phyloP scores from a whole-genome alignment of 1,284 basidiomycete species.

The Gomphus bonarii region DNA sequence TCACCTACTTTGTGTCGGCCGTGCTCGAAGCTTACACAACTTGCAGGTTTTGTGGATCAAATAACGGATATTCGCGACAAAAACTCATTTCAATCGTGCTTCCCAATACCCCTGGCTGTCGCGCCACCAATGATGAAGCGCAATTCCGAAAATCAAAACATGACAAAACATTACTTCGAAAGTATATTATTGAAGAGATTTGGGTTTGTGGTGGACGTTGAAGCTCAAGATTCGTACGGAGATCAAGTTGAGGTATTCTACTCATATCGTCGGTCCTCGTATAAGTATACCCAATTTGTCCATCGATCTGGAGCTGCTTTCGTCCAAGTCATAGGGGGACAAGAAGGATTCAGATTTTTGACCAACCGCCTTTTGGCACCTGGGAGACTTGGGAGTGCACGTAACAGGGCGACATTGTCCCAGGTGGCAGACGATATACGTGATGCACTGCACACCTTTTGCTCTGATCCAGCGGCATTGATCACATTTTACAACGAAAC shows the following conservation, averaged over 20 bases:
- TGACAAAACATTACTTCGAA: conserved; percentile 51
- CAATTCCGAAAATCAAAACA: conserved; percentile 30
- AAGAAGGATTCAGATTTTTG: conserved; percentile 75
- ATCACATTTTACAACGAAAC: conserved; percentile 65
- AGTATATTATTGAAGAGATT: conserved; percentile 68
- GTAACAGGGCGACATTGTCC: conserved; percentile 36
- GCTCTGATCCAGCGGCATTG: conserved; percentile 45
- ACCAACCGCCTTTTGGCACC: conserved; percentile 75
- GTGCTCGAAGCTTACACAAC: background rate
- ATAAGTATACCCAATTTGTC: conserved; percentile 80
- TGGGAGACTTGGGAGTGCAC: conserved; percentile 45
- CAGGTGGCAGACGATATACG: conserved; percentile 48
- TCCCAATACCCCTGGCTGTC: conserved; percentile 65
- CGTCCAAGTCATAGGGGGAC: conserved; percentile 73
- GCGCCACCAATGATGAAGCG: conserved; percentile 65
- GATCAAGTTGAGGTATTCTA: conserved; percentile 78
- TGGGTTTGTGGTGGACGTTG: conserved; percentile 81
- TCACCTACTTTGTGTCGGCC: background rate
- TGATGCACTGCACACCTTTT: conserved; percentile 52
- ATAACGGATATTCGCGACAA: conserved; percentile 73
- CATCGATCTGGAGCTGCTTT: conserved; percentile 83
- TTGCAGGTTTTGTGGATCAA: conserved; percentile 64
- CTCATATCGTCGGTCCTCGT: conserved; percentile 73
- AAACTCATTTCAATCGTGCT: conserved; percentile 85
- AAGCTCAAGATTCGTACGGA: conserved; percentile 68